A percentile compares a stretch with the other conserved stretches of the same genome.
Evolutionary conservation across 1,139 yeast species (phyloP).

Genomic region (Hyphopichia pseudoburtonii): DNA sequence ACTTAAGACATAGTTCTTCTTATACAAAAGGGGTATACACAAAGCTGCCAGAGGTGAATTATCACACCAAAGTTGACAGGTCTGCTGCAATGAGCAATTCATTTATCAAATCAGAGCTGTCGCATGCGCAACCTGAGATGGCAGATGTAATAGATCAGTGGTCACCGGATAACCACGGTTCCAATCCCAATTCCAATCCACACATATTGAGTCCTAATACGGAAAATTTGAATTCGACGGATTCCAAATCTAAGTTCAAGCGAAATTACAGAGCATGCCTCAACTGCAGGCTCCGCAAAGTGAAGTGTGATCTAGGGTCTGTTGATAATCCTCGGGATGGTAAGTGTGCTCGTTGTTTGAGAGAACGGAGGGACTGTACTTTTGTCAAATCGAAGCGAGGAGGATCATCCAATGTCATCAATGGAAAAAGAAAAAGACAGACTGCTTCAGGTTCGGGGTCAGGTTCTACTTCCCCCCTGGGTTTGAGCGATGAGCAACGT

Average conservation of each 20-base stretch:
- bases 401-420: slow-evolving; percentile 47
- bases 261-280: slow-evolving; percentile 82
- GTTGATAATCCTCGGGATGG: slow-evolving; percentile 73
- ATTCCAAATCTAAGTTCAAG: slow-evolving; percentile 36
- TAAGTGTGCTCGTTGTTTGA: slow-evolving; percentile 79
- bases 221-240: neutral
- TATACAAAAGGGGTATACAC: too few relatives aligned
- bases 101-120: too few relatives aligned
- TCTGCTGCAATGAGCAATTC: too few relatives aligned
- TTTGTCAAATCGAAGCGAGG: slow-evolving; percentile 68
- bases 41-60: too few relatives aligned
- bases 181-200: neutral
- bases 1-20: too few relatives aligned
- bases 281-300: slow-evolving; percentile 79
- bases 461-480: slow-evolving; percentile 1
- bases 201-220: too few relatives aligned
- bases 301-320: slow-evolving; percentile 81
- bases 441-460: neutral
- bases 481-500: neutral
- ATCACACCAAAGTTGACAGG: too few relatives aligned
- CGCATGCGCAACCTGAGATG: too few relatives aligned
- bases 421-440: slow-evolving; percentile 29
- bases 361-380: slow-evolving; percentile 80
- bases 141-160: too few relatives aligned
- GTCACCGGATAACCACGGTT: too few relatives aligned